These are phyloP conservation scores for Kluyveromyces sp. DNA, from an alignment of 1,139 yeast genomes.

Conservation along the genomic window DNA sequence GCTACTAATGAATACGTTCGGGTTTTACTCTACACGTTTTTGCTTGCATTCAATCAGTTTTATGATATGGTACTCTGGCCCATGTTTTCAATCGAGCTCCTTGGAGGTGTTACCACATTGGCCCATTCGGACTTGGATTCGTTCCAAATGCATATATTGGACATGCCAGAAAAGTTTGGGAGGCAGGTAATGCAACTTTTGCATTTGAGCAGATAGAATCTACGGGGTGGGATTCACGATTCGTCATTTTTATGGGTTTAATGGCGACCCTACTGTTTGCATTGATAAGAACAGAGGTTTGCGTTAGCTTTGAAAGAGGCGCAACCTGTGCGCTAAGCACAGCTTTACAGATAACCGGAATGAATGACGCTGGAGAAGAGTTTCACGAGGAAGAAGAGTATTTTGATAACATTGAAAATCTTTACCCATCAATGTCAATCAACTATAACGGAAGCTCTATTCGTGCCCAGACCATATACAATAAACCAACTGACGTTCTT, in stretches of 20 bases:
- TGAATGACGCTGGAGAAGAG: too few species aligned
- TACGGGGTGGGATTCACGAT: too few species aligned
- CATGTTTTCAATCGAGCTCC: background rate
- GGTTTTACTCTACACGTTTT: background rate
- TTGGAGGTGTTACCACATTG: background rate
- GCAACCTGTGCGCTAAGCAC: too few species aligned
- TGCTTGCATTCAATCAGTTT: slow-evolving; percentile 3
- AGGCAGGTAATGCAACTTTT: background rate
- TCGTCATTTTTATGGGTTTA: too few species aligned
- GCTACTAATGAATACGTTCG: slow-evolving; percentile 3
- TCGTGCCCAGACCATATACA: background rate
- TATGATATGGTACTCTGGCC: slow-evolving; percentile 2
- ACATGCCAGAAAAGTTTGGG: background rate
- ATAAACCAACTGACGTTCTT: slow-evolving; percentile 1
- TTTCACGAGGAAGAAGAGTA: background rate
- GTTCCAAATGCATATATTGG: background rate
- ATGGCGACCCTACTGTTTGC: too few species aligned
- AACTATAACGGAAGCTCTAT: slow-evolving; percentile 1
- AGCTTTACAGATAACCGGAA: too few species aligned
- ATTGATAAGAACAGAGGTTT: too few species aligned
- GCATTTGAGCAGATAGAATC: too few species aligned
- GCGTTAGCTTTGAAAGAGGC: too few species aligned
- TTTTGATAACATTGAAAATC: background rate
- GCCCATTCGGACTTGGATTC: background rate
- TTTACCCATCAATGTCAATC: slow-evolving; percentile 1